Percentiles rank a stretch among this genome's conserved stretches.
phyloP scores from a whole-genome alignment of 306 rosid species.

The Boehmeria nivea region DNA sequence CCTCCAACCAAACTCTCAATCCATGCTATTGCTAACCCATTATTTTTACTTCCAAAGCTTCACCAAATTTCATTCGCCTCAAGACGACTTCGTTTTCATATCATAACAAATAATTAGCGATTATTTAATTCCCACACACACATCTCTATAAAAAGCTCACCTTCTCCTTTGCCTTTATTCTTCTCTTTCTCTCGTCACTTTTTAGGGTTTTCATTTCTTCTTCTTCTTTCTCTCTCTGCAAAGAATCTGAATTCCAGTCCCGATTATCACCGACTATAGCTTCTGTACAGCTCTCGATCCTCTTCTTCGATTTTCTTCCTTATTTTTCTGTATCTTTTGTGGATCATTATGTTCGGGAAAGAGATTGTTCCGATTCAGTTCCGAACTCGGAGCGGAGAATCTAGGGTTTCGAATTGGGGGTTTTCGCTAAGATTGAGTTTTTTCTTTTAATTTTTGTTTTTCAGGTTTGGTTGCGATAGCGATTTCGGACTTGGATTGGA shows the following conservation, averaged over 20 bases:
- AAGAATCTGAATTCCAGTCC: constrained; percentile 1
- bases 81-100: too few species aligned
- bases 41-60: too few species aligned
- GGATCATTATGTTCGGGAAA: too few species aligned
- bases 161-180: not conserved
- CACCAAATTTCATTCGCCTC: too few species aligned
- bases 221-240: not conserved
- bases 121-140: too few species aligned
- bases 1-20: too few species aligned
- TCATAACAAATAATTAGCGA: too few species aligned
- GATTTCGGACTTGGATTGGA: not conserved
- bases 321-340: not conserved
- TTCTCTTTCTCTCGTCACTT: constrained; percentile 3
- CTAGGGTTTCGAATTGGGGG: constrained; percentile 46
- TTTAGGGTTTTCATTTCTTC: constrained; percentile 39
- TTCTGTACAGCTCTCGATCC: not conserved
- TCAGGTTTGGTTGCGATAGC: not conserved
- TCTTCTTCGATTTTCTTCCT: not conserved
- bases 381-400: constrained; percentile 8
- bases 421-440: constrained; percentile 12
- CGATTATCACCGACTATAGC: not conserved
- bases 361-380: constrained; percentile 4
- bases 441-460: not conserved
- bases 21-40: too few species aligned
- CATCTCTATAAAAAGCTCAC: too few species aligned